Conservation (phyloP, 2,329 filamentous ascomycete genomes). For the Microcyclospora tardicrescens region DNA sequence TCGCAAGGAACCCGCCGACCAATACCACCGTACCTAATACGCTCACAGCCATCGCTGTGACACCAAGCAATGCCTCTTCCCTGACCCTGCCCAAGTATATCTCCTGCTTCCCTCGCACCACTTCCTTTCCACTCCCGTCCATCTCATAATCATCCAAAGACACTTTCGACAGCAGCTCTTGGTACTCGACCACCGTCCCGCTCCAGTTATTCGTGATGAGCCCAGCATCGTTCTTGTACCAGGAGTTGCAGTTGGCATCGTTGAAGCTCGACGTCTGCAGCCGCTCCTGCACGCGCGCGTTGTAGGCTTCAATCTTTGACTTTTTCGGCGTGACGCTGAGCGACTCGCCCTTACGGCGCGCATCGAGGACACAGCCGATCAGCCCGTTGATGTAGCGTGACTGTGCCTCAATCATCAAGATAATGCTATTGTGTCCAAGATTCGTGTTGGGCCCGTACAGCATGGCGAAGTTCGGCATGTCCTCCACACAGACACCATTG, state of each 20-base stretch:
- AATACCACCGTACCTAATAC: conserved; percentile 24
- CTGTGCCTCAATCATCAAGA: conserved; percentile 51
- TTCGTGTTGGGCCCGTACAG: conserved; percentile 48
- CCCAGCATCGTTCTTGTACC: conserved; percentile 45
- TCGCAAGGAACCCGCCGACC: conserved; percentile 36
- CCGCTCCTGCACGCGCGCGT: conserved; percentile 32
- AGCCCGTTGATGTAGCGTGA: conserved; percentile 40
- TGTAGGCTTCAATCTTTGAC: conserved; percentile 30
- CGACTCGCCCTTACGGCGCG: conserved; percentile 26
- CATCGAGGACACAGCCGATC: conserved; percentile 36
- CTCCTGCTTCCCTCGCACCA: conserved; percentile 22
- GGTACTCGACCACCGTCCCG: conserved; percentile 42
- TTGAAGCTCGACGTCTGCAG: conserved; percentile 38
- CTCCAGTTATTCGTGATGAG: conserved; percentile 46
- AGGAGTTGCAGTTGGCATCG: conserved; percentile 40
- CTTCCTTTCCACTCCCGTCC: conserved; percentile 21
- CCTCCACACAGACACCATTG: conserved; percentile 39
- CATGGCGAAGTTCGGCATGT: conserved; percentile 43
- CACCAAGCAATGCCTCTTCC: conserved; percentile 32
- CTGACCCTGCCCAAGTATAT: conserved; percentile 27
- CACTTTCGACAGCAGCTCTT: conserved; percentile 32
- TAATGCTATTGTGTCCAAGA: conserved; percentile 39
- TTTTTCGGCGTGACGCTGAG: conserved; percentile 36
- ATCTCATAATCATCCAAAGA: conserved; percentile 34
- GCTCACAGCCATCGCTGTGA: conserved; percentile 26